phyloP scores from a whole-genome alignment of 805 yeast genomes.

The Wickerhamiella sorbophila region DNA sequence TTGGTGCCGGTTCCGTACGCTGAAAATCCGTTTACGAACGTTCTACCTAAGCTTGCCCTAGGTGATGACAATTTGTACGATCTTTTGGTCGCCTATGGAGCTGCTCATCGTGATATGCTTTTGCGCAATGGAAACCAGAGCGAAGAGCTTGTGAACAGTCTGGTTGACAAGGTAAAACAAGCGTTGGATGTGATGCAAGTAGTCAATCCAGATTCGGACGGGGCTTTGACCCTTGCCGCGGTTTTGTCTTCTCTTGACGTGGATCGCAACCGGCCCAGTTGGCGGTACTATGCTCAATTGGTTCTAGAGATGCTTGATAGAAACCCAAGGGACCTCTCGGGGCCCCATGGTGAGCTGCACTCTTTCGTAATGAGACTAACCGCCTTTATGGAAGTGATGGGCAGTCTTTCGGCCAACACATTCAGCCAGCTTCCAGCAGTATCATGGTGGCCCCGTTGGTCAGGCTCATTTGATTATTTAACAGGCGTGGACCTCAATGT shows the following conservation, averaged over 20 bases:
- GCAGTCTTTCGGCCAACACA: slow-evolving; percentile 8
- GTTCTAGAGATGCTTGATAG: slow-evolving; percentile 11
- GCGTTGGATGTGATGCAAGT: background rate
- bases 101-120: slow-evolving; percentile 9
- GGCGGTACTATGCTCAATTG: slow-evolving; percentile 7
- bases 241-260: slow-evolving; percentile 1
- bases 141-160: background rate
- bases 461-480: slow-evolving; percentile 37
- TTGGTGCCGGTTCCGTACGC: slow-evolving; percentile 57
- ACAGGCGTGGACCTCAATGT: slow-evolving; percentile 51
- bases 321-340: slow-evolving; percentile 5
- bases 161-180: background rate
- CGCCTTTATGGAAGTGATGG: slow-evolving; percentile 12
- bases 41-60: slow-evolving; percentile 56
- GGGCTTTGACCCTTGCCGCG: background rate
- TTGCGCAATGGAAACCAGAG: too few relatives aligned
- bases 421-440: slow-evolving; percentile 2
- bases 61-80: slow-evolving; percentile 20
- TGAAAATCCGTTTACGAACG: slow-evolving; percentile 50
- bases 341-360: slow-evolving; percentile 15
- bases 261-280: slow-evolving; percentile 7
- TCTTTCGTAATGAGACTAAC: slow-evolving; percentile 18
- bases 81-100: slow-evolving; percentile 16
- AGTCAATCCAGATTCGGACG: background rate
- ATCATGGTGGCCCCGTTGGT: slow-evolving; percentile 27